Base-by-base conservation (phyloP, 1,284 basidiomycete genomes). In the Sparassis latifolia region DNA sequence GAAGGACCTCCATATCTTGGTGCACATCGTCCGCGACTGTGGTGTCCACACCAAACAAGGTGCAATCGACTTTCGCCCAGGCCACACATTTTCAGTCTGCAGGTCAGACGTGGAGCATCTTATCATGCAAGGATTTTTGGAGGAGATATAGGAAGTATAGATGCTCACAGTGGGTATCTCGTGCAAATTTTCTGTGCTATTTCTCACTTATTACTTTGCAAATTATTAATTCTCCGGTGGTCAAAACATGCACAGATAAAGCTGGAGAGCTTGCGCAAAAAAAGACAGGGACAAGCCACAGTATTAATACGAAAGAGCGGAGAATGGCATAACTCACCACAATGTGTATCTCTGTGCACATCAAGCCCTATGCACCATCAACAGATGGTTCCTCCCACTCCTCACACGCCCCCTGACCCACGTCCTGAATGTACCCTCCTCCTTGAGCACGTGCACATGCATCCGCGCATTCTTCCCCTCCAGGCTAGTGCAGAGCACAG, bases 41-140 rank as follows among this genome's bases (percentile, higher is more conserved):
- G 92, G 92, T 2, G 81, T 97, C 40, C 84, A 93, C 63, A 91
- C 94, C 4, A 92, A 97, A 66, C 72, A 86, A 50, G 92, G 92
- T 33, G 82, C 79, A 52, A 85, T 97, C 52, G 87, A 94, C 65
- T 93, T 97, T 64, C 79, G 82, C 59, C 89, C 86, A 66, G 94
- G 93, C 0, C 88, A 93, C 68, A 72, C 93, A 52, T 94, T 92
- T 62, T 82, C 92, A 72, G 84, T 97, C 47, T 76, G 88, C 44
- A 74, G 91, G 57, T 80, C 86, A 7, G 91, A 96, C 67, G 85
- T 97, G 52, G 95, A 97, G 67, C 84, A 92, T 64, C 76, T 97
- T 57, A 89, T 97, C 59, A 82, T 95, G 1, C 89, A 94, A 62
- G 94, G 93, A 3, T 96, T 88, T 67, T 71, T 98, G 55, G 89